Percentiles rank a stretch among this genome's conserved stretches.
Evolutionary conservation across 345 rosid genomes (phyloP).

Genomic region (Stellera chamaejasme): DNA sequence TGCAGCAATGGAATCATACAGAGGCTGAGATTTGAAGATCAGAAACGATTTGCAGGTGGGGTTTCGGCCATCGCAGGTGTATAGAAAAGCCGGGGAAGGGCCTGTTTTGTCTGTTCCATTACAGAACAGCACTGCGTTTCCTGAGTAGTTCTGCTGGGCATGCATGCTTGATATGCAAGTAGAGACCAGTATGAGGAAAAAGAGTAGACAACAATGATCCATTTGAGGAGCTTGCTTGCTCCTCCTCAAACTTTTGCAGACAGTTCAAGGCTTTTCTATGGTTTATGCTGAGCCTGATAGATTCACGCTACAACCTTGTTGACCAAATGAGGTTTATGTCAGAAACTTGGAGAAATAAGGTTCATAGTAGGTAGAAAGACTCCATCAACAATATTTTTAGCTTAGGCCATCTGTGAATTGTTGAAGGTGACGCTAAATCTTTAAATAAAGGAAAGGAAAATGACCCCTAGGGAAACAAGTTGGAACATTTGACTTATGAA

Average conservation of each 20-base stretch:
- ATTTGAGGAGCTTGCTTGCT: conserved; percentile 3
- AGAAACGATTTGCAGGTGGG: conserved; percentile 21
- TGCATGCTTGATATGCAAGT: conserved; percentile 7
- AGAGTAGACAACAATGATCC: conserved; percentile 16
- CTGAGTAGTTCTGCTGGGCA: conserved; percentile 23
- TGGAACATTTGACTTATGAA: too few relatives aligned
- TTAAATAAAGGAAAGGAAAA: too few relatives aligned
- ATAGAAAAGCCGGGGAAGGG: conserved; percentile 28
- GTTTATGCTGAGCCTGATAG: too few relatives aligned
- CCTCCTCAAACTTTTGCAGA: background rate
- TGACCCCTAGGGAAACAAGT: too few relatives aligned
- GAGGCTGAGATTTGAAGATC: conserved; percentile 27
- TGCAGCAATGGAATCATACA: conserved; percentile 21
- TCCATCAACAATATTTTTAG: too few relatives aligned
- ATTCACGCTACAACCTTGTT: too few relatives aligned
- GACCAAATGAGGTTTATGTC: too few relatives aligned
- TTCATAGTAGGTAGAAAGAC: too few relatives aligned
- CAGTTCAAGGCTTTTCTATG: too few relatives aligned
- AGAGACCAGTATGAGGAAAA: conserved; percentile 8
- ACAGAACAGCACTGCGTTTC: conserved; percentile 13
- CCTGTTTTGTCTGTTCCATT: conserved; percentile 7
- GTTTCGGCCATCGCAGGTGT: conserved; percentile 21
- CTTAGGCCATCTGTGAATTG: too few relatives aligned
- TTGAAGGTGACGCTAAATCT: too few relatives aligned
- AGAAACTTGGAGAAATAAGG: too few relatives aligned